Evolutionary conservation across 2,329 filamentous ascomycete genomes (phyloP), one percentile per base, ranked within the genome.

Genomic region (Waltergamsia citrina): DNA sequence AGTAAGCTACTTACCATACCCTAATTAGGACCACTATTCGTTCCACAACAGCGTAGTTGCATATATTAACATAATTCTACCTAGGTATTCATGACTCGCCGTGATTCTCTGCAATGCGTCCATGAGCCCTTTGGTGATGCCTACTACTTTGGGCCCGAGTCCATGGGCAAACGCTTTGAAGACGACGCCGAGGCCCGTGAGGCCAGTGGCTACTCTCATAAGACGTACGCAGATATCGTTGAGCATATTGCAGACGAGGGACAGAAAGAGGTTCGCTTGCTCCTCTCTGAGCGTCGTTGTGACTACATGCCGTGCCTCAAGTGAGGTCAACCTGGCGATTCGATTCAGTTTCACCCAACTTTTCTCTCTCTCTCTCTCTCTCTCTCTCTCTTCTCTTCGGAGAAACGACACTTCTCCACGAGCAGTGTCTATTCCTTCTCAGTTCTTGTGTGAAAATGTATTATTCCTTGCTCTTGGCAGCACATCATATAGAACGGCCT

Each of bases 101-200:
- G 75, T 47, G 81, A 94, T 51, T 78, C 71, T 35, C 72, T 96
- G 39, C 70, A 81, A 49, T 94, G 85, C 54, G 70, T 92, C 47
- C 92, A 96, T 58, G 92, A 98, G 64, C 92, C 92, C 5, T 96
- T 96, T 60, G 90, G 90, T 35, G 92, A 96, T 61, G 84, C 88
- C 40, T 96, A 90, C 55, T 96, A 96, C 65, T 96, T 82, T 53
- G 90, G 92, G 34, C 88, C 90, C 6, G 92, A 98, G 63, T 74
- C 85, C 46, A 70, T 96, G 46, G 80, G 83, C 50, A 65, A 74
- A 34, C 77, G 92, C 48, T 98, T 85, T 53, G 79, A 80, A 50
- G 56, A 81, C 29, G 84, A 94, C 43, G 58, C 59, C 33, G 58
- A 60, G 26, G 57, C 60, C 22, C 66, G 78, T 38, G 49, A 65